These are phyloP conservation scores for Kodamaea arcana DNA, from an alignment of 1,139 yeast species.

Conservation along the genomic window DNA sequence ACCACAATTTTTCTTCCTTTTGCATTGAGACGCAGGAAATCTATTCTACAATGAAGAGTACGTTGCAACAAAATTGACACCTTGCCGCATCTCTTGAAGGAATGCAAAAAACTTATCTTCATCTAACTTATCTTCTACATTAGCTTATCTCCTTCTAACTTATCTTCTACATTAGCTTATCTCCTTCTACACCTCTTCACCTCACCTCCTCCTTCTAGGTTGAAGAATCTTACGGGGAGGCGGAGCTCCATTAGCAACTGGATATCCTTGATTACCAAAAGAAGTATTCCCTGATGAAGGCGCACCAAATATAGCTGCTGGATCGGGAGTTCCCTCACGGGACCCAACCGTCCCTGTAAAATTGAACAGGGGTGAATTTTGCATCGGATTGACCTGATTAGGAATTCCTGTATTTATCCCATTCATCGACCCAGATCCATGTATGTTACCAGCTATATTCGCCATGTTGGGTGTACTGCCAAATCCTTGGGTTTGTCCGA, in stretches of 20 bases:
- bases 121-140: no score
- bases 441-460: neutral
- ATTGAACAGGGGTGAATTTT: slow-evolving; percentile 6
- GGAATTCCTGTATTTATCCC: slow-evolving; percentile 3
- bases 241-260: slow-evolving; percentile 4
- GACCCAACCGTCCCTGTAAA: slow-evolving; percentile 8
- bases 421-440: slow-evolving; percentile 3
- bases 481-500: slow-evolving; percentile 1
- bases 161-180: no score
- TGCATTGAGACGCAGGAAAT: no score
- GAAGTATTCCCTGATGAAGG: neutral
- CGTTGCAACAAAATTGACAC: no score
- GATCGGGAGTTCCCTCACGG: slow-evolving; percentile 28
- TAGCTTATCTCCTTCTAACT: no score
- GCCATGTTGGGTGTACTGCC: slow-evolving; percentile 3
- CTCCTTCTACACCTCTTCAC: no score
- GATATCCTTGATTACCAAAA: neutral
- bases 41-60: no score
- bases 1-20: no score
- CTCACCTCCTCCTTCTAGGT: slow-evolving; percentile 6
- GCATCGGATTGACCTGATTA: neutral
- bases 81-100: no score
- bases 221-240: slow-evolving; percentile 6
- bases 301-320: slow-evolving; percentile 17
- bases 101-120: no score